phyloP scores from a whole-genome alignment of 108 stramenopile genomes.

The Skeletonema grethae region DNA sequence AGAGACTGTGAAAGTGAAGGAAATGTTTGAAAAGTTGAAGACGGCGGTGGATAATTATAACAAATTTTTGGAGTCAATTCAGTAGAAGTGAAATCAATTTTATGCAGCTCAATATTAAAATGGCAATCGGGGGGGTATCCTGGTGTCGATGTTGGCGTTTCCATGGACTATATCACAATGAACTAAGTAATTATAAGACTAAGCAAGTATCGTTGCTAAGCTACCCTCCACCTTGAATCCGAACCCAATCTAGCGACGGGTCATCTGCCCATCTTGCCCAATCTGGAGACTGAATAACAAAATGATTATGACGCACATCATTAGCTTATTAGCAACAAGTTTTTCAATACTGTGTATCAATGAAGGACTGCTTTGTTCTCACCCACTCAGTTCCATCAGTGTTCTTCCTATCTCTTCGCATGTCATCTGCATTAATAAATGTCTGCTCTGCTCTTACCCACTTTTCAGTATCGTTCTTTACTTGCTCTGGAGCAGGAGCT shows the following conservation, averaged over 20 bases:
- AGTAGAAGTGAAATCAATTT: conserved; percentile 47
- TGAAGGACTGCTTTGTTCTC: conserved; percentile 23
- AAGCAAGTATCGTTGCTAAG: no score
- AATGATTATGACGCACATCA: not conserved
- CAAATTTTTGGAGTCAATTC: conserved; percentile 46
- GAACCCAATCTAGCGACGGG: conserved; percentile 15
- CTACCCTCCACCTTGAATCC: conserved; percentile 20
- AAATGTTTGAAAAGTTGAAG: conserved; percentile 52
- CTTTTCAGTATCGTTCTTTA: conserved; percentile 1
- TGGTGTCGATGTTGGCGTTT: not conserved
- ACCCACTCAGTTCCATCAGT: conserved; percentile 21
- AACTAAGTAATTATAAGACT: not conserved
- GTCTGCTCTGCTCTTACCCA: conserved; percentile 22
- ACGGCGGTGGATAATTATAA: conserved; percentile 64
- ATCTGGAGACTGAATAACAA: not conserved
- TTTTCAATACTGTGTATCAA: conserved; percentile 25
- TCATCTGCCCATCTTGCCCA: conserved; percentile 14
- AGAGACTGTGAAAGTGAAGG: conserved; percentile 45
- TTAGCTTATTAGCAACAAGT: not conserved
- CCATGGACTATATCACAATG: not conserved
- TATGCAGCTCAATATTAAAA: not conserved
- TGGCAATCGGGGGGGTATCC: not conserved
- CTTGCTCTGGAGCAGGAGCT: not conserved
- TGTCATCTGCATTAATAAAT: not conserved
- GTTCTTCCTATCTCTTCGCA: conserved; percentile 9